phyloP scores from a whole-genome alignment of 805 yeast genomes.

The Brettanomyces sp. region DNA sequence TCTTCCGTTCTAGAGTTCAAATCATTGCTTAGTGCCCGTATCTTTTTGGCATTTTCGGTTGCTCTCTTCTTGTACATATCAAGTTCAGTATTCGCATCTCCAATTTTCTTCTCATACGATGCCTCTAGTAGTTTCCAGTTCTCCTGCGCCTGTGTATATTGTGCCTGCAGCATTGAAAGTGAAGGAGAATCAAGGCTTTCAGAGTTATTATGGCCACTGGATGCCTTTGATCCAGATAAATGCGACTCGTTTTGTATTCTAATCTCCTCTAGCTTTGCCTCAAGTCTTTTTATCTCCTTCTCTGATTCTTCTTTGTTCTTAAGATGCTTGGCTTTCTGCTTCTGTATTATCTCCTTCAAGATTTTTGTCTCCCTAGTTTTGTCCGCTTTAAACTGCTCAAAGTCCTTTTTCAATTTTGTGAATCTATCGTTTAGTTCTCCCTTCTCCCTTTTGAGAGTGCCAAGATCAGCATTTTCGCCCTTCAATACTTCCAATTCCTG shows the following conservation, averaged over 20 bases:
- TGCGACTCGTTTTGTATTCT: slow-evolving; percentile 51
- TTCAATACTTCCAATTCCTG: neutral
- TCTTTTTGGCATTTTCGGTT: slow-evolving; percentile 18
- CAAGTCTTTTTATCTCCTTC: slow-evolving; percentile 48
- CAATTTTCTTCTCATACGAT: slow-evolving; percentile 40
- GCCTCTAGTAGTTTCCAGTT: slow-evolving; percentile 81
- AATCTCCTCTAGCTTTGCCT: slow-evolving; percentile 58
- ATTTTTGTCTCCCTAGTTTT: slow-evolving; percentile 23
- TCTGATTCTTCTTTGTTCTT: slow-evolving; percentile 15
- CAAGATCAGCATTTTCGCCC: neutral
- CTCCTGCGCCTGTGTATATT: slow-evolving; percentile 66
- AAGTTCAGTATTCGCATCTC: slow-evolving; percentile 35
- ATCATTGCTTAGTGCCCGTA: slow-evolving; percentile 27
- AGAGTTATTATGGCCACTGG: neutral
- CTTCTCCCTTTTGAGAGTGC: slow-evolving; percentile 23
- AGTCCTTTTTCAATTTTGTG: neutral
- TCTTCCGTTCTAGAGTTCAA: slow-evolving; percentile 24
- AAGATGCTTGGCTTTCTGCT: slow-evolving; percentile 22
- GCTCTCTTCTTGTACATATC: slow-evolving; percentile 27
- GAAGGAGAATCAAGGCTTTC: slow-evolving; percentile 5
- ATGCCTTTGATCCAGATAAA: neutral
- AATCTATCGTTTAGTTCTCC: neutral
- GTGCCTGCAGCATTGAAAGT: slow-evolving; percentile 49
- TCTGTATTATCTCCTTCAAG: slow-evolving; percentile 22
- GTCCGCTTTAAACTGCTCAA: neutral